These are phyloP conservation scores for Naematelia aurantialba DNA, from an alignment of 768 basidiomycete species.

Conservation along the genomic window DNA sequence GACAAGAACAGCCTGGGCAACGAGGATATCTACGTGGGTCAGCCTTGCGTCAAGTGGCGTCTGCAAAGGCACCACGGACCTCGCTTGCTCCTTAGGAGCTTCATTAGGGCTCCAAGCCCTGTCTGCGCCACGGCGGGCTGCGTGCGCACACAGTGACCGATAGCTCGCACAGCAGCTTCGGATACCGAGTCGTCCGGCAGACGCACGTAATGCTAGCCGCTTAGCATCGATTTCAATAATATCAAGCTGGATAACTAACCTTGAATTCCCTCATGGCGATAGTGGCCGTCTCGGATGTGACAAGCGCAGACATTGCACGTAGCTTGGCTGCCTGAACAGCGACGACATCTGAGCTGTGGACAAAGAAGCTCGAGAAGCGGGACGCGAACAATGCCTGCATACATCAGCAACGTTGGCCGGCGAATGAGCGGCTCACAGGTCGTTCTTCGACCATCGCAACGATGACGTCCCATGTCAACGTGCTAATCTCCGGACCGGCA, in stretches of 20 bases:
- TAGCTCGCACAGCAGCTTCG: slow-evolving; percentile 67
- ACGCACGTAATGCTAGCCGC: slow-evolving; percentile 70
- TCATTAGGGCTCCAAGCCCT: slow-evolving; percentile 71
- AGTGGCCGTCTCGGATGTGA: slow-evolving; percentile 65
- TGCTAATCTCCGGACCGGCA: slow-evolving; percentile 61
- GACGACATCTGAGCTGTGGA: slow-evolving; percentile 64
- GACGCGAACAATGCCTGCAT: slow-evolving; percentile 62
- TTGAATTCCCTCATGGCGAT: slow-evolving; percentile 76
- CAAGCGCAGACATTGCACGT: slow-evolving; percentile 63
- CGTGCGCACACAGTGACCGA: slow-evolving; percentile 69
- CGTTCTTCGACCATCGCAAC: slow-evolving; percentile 61
- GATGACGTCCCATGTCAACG: slow-evolving; percentile 70
- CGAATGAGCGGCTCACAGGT: slow-evolving; percentile 58
- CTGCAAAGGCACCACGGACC: slow-evolving; percentile 55
- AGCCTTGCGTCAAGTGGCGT: not conserved
- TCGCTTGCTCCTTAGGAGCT: slow-evolving; percentile 70
- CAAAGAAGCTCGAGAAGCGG: slow-evolving; percentile 64
- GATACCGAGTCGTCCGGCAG: slow-evolving; percentile 70
- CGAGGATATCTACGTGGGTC: slow-evolving; percentile 61
- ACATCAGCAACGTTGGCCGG: not conserved
- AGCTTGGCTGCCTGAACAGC: slow-evolving; percentile 74
- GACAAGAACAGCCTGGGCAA: slow-evolving; percentile 75
- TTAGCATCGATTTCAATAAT: not conserved
- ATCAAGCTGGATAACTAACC: slow-evolving; percentile 55
- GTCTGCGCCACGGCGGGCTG: slow-evolving; percentile 67